Conservation (phyloP, 805 yeast species). For the Groenewaldozyma tartarivorans region DNA sequence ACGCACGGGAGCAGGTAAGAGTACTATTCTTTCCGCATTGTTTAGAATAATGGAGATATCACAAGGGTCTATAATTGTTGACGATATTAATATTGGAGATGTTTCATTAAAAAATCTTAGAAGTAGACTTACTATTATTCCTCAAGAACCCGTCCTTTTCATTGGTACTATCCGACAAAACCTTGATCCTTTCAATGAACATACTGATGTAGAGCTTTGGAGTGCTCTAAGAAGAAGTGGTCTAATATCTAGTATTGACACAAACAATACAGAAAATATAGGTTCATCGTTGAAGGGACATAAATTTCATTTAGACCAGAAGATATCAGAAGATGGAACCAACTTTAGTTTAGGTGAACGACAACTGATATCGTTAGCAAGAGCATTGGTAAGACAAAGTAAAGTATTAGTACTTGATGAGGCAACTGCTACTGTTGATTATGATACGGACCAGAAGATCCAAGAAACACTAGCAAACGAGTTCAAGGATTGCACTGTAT, state of each 20-base stretch:
- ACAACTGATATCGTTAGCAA: conserved; percentile 57
- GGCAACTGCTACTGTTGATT: conserved; percentile 71
- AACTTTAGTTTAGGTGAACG: conserved; percentile 68
- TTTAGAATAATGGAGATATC: conserved; percentile 58
- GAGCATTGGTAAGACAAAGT: conserved; percentile 58
- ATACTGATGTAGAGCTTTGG: conserved; percentile 56
- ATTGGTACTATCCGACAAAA: conserved; percentile 69
- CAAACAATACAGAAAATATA: no score
- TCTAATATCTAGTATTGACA: conserved; percentile 29
- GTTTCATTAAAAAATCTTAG: conserved; percentile 63
- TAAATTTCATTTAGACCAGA: conserved; percentile 53
- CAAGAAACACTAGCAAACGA: conserved; percentile 51
- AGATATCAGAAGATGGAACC: conserved; percentile 58
- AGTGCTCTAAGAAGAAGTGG: conserved; percentile 53
- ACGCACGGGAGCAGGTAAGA: conserved; percentile 86
- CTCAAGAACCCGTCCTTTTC: conserved; percentile 83
- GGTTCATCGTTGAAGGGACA: no score
- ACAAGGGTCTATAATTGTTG: conserved; percentile 48
- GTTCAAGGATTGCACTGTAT: conserved; percentile 52
- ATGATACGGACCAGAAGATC: conserved; percentile 57
- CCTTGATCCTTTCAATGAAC: conserved; percentile 64
- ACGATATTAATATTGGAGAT: conserved; percentile 54
- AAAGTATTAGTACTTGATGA: conserved; percentile 61
- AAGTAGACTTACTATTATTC: conserved; percentile 67
- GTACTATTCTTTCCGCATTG: conserved; percentile 62